Percentiles rank a stretch among this genome's conserved stretches.
Conservation (phyloP, 176 grass and related monocot genomes). For the Zizania latifolia region DNA sequence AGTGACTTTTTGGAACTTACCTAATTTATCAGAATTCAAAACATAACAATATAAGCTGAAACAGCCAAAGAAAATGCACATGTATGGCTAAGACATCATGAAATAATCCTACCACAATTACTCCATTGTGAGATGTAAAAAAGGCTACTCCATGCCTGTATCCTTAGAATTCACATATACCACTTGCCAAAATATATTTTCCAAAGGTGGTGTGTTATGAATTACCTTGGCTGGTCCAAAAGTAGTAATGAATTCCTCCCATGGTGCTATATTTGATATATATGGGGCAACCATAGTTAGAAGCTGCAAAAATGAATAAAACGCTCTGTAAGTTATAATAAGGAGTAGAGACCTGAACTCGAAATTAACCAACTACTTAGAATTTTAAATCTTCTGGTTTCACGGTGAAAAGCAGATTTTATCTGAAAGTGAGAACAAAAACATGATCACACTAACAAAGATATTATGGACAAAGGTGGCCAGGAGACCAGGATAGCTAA, state of each 20-base stretch:
- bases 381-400: background rate
- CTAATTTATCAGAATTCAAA: background rate
- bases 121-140: background rate
- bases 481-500: background rate
- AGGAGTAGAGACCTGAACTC: background rate
- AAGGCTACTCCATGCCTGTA: background rate
- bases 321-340: background rate
- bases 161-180: background rate
- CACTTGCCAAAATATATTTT: background rate
- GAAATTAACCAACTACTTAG: background rate
- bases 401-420: background rate
- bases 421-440: background rate
- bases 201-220: background rate
- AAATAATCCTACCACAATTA: background rate
- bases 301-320: conserved; percentile 3
- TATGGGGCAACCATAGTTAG: background rate
- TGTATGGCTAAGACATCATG: background rate
- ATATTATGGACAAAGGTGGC: background rate
- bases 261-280: background rate
- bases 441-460: background rate
- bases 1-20: background rate
- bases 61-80: background rate
- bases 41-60: background rate
- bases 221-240: conserved; percentile 24
- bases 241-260: background rate